Evolutionary conservation across 257 asterid species (phyloP).

Genomic region (Agastache rugosa): DNA sequence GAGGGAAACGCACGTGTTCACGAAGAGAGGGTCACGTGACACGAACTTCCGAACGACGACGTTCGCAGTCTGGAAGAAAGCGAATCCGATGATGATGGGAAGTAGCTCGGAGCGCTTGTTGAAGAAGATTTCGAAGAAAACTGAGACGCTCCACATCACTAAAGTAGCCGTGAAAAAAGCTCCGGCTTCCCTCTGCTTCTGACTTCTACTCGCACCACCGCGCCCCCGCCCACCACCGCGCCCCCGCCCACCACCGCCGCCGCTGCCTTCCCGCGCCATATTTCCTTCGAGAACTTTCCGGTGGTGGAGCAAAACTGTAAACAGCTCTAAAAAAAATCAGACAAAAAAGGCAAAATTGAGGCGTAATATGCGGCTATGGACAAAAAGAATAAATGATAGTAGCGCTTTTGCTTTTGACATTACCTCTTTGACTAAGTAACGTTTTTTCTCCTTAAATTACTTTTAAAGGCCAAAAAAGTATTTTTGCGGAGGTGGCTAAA

Average conservation of each 20-base stretch:
- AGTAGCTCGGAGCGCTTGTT: conserved; percentile 66
- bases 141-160: conserved; percentile 81
- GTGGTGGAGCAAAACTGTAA: not conserved
- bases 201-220: conserved; percentile 33
- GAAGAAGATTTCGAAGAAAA: conserved; percentile 71
- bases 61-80: conserved; percentile 76
- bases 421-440: not conserved
- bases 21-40: conserved; percentile 76
- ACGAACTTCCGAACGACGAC: conserved; percentile 60
- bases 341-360: not conserved
- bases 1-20: conserved; percentile 90
- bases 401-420: conserved; percentile 5
- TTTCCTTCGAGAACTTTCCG: conserved; percentile 10
- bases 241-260: not conserved
- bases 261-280: conserved; percentile 41
- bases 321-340: not conserved
- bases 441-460: not conserved
- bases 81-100: conserved; percentile 64
- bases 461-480: too few species aligned
- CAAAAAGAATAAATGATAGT: not conserved
- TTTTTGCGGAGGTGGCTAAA: too few species aligned
- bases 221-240: not conserved
- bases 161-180: conserved; percentile 77
- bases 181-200: conserved; percentile 55
- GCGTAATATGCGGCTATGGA: not conserved